A percentile compares a stretch with the other conserved stretches of the same genome.
Evolutionary conservation across 2,329 filamentous ascomycete species (phyloP).

Genomic region (Verticillium isaacii): DNA sequence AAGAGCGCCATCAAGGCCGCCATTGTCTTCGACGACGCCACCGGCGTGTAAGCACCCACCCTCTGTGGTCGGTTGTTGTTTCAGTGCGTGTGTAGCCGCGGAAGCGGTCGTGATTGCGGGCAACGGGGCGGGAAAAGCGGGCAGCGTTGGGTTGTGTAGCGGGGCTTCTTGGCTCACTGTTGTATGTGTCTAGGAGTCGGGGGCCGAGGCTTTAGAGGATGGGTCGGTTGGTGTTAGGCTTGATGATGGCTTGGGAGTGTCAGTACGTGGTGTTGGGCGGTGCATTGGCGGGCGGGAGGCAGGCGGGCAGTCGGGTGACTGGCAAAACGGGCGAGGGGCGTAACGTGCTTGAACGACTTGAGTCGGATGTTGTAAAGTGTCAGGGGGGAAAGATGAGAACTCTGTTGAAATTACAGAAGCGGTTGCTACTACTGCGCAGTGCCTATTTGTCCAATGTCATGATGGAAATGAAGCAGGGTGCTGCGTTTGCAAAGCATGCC

Average conservation of each 20-base stretch:
- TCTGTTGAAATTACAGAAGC: background rate
- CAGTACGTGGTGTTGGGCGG: background rate
- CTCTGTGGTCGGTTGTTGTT: background rate
- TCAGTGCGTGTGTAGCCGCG: background rate
- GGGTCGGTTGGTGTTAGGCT: background rate
- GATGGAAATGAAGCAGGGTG: background rate
- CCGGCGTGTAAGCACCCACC: conserved; percentile 12
- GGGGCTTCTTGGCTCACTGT: background rate
- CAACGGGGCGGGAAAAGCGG: background rate
- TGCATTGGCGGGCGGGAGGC: background rate
- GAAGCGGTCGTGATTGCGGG: background rate
- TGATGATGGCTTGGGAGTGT: background rate
- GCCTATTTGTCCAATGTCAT: background rate
- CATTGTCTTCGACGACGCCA: conserved; percentile 59
- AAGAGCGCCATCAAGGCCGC: conserved; percentile 72
- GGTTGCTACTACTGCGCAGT: background rate
- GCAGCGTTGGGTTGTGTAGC: background rate
- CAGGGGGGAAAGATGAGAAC: background rate
- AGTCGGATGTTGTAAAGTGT: background rate
- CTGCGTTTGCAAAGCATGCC: background rate
- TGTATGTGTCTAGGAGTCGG: background rate
- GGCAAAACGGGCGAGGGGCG: background rate
- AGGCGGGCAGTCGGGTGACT: background rate
- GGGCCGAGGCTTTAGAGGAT: background rate
- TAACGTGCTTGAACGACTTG: background rate